phyloP scores from a whole-genome alignment of 2,329 filamentous ascomycete species.

The Botrytis aclada region DNA sequence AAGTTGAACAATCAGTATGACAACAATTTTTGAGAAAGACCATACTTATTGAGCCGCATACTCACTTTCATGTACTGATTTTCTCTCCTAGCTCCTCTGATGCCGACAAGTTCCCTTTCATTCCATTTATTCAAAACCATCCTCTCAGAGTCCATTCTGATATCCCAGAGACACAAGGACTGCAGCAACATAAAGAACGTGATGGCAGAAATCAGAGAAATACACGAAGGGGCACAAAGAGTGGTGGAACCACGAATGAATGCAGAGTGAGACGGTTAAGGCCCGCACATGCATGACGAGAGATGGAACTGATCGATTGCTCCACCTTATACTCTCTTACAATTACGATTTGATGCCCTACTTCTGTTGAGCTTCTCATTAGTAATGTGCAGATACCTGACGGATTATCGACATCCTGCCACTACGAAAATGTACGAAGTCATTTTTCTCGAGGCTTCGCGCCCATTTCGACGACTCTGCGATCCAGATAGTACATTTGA shows the following conservation, averaged over 20 bases:
- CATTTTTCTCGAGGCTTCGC: background rate
- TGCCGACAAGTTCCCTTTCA: background rate
- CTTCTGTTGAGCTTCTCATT: background rate
- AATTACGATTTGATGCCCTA: fast-evolving
- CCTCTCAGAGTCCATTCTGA: no score
- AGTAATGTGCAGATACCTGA: no score
- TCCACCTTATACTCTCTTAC: background rate
- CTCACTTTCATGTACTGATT: background rate
- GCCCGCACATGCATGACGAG: no score
- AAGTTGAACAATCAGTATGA: background rate
- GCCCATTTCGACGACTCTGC: background rate
- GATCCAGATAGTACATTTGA: background rate
- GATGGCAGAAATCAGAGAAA: background rate
- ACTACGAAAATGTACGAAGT: background rate
- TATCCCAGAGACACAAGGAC: background rate
- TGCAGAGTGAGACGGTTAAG: background rate
- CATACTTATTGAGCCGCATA: background rate
- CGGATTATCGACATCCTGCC: background rate
- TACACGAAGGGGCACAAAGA: background rate
- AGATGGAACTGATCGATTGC: background rate
- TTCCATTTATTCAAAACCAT: background rate
- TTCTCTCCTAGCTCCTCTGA: background rate
- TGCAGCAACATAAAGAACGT: background rate
- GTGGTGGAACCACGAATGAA: background rate
- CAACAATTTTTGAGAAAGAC: background rate